phyloP scores from a whole-genome alignment of 1,139 yeast species.

The Saccharomyces hybrid region DNA sequence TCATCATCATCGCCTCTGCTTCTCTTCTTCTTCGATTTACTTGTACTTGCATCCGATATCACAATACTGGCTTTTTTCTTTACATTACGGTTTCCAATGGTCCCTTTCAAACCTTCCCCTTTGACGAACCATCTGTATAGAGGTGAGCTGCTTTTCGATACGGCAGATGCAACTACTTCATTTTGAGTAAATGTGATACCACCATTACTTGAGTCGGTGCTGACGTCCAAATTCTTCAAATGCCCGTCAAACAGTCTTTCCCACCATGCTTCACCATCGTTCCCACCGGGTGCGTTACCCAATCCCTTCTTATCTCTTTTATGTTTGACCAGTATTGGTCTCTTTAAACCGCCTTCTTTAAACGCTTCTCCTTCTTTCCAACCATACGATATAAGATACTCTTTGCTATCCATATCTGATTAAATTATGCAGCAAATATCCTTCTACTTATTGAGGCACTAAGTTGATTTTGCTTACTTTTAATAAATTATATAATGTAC shows the following conservation, averaged over 20 bases:
- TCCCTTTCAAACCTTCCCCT: conserved; percentile 80
- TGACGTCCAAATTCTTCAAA: conserved; percentile 66
- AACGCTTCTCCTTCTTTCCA: conserved; percentile 91
- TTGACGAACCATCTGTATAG: conserved; percentile 63
- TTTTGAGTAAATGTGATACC: conserved; percentile 39
- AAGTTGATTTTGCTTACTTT: neutral
- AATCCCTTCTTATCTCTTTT: conserved; percentile 86
- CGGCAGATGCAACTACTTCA: conserved; percentile 37
- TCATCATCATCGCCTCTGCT: conserved; percentile 14
- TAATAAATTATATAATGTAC: neutral
- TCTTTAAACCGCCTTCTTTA: conserved; percentile 67
- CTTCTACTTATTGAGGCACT: conserved; percentile 3
- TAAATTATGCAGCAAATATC: neutral
- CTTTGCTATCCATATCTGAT: conserved; percentile 58
- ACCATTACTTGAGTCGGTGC: conserved; percentile 31
- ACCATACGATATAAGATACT: conserved; percentile 69
- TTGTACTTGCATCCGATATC: conserved; percentile 5
- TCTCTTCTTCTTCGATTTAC: conserved; percentile 12
- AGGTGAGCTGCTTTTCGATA: conserved; percentile 50
- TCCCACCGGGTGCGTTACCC: conserved; percentile 35
- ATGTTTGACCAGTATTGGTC: conserved; percentile 83
- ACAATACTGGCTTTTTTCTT: conserved; percentile 14
- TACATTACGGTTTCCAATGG: conserved; percentile 40
- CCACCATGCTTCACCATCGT: conserved; percentile 88
- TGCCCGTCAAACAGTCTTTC: conserved; percentile 91